Conservation (phyloP, 2,329 filamentous ascomycete genomes). For the Ophiosphaerella korrae region DNA sequence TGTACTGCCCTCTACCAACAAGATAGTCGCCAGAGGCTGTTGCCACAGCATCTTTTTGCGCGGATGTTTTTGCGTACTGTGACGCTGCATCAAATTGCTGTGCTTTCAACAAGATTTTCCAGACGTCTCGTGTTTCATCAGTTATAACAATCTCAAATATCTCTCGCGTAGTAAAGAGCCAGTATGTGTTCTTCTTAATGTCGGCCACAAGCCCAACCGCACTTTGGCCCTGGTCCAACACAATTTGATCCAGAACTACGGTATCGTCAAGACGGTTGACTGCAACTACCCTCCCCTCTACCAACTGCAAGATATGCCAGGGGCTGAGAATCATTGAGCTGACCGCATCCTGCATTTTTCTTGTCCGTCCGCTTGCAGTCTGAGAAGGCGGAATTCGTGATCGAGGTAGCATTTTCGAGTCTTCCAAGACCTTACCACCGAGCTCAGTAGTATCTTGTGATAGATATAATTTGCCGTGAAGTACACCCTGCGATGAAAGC, state of each 20-base stretch:
- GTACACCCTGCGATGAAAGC: constrained; percentile 85
- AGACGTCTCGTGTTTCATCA: constrained; percentile 90
- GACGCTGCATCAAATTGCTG: constrained; percentile 89
- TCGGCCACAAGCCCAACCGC: constrained; percentile 87
- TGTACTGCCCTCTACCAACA: constrained; percentile 77
- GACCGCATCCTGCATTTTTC: constrained; percentile 72
- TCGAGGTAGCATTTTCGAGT: constrained; percentile 76
- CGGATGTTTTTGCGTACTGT: constrained; percentile 77
- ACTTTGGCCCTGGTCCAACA: constrained; percentile 78
- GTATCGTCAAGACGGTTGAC: constrained; percentile 86
- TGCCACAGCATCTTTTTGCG: constrained; percentile 88
- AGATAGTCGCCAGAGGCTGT: constrained; percentile 91
- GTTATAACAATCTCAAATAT: constrained; percentile 93
- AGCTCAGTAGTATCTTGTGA: constrained; percentile 66
- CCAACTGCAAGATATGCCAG: constrained; percentile 86
- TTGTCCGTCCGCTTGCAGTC: constrained; percentile 66
- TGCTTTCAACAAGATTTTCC: constrained; percentile 87
- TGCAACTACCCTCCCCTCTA: constrained; percentile 82
- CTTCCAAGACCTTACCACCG: constrained; percentile 75
- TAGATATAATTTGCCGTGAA: constrained; percentile 78
- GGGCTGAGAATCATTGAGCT: constrained; percentile 84
- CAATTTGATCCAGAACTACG: constrained; percentile 84
- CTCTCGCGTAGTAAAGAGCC: constrained; percentile 89
- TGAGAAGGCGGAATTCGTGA: constrained; percentile 74
- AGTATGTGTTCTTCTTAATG: constrained; percentile 93